Evolutionary conservation across 768 basidiomycete genomes (phyloP).

Genomic region (Phallus indusiatus): DNA sequence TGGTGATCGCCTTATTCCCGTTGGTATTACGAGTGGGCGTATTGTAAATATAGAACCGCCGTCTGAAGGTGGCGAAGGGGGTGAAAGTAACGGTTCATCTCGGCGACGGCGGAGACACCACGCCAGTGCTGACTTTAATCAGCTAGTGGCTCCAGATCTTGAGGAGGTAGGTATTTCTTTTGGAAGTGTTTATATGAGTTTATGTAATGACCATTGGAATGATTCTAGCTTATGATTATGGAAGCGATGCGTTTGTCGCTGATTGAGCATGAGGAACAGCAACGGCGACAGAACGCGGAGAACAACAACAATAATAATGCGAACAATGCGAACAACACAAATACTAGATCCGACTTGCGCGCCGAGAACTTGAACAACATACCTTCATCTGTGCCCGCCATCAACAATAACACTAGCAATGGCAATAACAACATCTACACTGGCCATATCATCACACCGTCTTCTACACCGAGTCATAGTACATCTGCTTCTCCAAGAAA

Average conservation of each 20-base stretch:
- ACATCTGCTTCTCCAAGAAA: background rate
- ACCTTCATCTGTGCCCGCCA: background rate
- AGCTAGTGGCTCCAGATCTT: slow-evolving; percentile 79
- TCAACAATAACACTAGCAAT: background rate
- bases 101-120: slow-evolving; percentile 46
- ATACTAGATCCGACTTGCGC: background rate
- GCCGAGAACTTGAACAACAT: background rate
- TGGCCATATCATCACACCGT: background rate
- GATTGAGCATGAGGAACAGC: slow-evolving; percentile 90
- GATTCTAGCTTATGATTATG: slow-evolving; percentile 85
- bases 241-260: slow-evolving; percentile 96
- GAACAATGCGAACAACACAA: slow-evolving; percentile 15
- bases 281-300: slow-evolving; percentile 33
- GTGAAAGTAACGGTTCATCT: slow-evolving; percentile 27
- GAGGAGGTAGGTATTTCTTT: slow-evolving; percentile 61
- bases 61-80: slow-evolving; percentile 29
- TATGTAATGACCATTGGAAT: slow-evolving; percentile 2
- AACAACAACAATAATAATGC: slow-evolving; percentile 18
- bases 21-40: slow-evolving; percentile 88
- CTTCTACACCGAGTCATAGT: background rate
- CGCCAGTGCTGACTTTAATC: slow-evolving; percentile 45
- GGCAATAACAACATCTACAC: background rate
- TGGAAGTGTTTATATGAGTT: slow-evolving; percentile 12
- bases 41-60: slow-evolving; percentile 44
- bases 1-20: slow-evolving; percentile 92